phyloP scores from a whole-genome alignment of 2,329 filamentous ascomycete species.

The Acrocalymma vagum region DNA sequence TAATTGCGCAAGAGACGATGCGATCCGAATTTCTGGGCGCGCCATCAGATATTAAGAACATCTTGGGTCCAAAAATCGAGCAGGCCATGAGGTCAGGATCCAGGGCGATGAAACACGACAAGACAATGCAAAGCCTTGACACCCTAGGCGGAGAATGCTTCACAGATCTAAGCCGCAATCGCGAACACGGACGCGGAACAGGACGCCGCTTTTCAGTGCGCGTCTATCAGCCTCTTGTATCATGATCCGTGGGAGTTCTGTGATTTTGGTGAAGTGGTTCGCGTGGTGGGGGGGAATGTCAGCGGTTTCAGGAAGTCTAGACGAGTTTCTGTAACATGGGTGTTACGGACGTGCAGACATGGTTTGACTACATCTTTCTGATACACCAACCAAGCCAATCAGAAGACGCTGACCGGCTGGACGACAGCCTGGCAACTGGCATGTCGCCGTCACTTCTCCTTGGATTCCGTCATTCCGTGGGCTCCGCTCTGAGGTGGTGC shows the following conservation, averaged over 20 bases:
- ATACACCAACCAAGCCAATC: slow-evolving; percentile 7
- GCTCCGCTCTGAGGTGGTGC: slow-evolving; percentile 7
- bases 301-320: slow-evolving; percentile 17
- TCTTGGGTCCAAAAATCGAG: neutral
- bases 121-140: slow-evolving; percentile 27
- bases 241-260: slow-evolving; percentile 18
- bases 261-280: slow-evolving; percentile 14
- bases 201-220: slow-evolving; percentile 19
- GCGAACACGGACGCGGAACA: slow-evolving; percentile 20
- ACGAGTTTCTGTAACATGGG: slow-evolving; percentile 24
- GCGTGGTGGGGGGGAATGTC: neutral
- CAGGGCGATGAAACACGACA: slow-evolving; percentile 33
- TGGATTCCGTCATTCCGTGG: neutral
- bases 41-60: neutral
- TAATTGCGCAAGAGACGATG: neutral
- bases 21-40: neutral
- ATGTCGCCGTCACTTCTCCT: neutral
- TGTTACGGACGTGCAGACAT: slow-evolving; percentile 16
- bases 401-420: slow-evolving; percentile 1
- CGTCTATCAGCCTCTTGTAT: slow-evolving; percentile 1
- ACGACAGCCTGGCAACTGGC: slow-evolving; percentile 3
- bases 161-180: slow-evolving; percentile 23
- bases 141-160: slow-evolving; percentile 23
- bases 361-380: slow-evolving; percentile 30
- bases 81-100: slow-evolving; percentile 14